Base-by-base conservation (phyloP, 129 eudicot genomes). In the Flaveria robusta region DNA sequence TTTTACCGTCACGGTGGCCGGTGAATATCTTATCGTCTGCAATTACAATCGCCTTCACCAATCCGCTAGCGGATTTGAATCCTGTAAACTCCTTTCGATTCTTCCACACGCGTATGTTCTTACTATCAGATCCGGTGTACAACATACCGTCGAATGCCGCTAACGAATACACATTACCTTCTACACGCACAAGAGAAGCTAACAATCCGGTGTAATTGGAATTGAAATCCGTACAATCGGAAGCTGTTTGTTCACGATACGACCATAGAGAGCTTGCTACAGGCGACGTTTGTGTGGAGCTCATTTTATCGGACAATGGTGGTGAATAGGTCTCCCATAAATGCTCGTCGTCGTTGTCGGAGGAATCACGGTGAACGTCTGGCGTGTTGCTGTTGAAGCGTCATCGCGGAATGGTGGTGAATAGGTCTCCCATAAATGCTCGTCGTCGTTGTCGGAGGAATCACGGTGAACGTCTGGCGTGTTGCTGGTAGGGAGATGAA, bases 1-100 rank as follows among this genome's bases (percentile, higher is more conserved):
- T 87, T 73, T 89, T 89, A 1, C 97, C 96, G 19, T 92, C 97
- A n/a, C 89, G 92, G 66, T 92, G 97, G 5, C 96, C 97, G 1
- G 92, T 81, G 55, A 89, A 89, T 9, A 92, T 89, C 43, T 78
- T 81, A 14, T 85, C 91, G 1, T 77, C 87, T 9, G 93, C 80
- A 8, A 92, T 84, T 0, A 89, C 88, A 34, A 92, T 92, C 3
- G 93, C 85, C 54, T 92, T 92, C 7, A 92, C 96, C 73, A 92
- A 74, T 9, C 97, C 97, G 20, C 93, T 87, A 18, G 81, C 86
- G 0, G 97, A 89, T 83, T 87, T 92, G 64, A 92, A 92, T 42
- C 93, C 88, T 0, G 96, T 84, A 15, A 79, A 92, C 56, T 92
- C 97, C 68, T 88, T 86, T 34, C 88, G 88, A 70, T 83, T 86